Base-by-base conservation (phyloP, 2,329 filamentous ascomycete species). In the Arthrobotrys sinensis region DNA sequence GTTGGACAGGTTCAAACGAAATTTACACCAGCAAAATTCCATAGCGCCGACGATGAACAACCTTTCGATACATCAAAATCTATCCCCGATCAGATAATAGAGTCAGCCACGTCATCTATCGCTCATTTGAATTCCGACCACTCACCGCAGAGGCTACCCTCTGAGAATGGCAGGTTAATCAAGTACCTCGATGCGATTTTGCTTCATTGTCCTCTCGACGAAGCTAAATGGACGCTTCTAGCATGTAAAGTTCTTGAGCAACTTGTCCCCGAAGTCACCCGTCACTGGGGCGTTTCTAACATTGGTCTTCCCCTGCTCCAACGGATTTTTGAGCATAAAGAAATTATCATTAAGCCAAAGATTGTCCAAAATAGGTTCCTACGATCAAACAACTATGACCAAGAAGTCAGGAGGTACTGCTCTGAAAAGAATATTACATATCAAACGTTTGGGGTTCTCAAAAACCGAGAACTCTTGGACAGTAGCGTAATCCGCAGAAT, bases 21-120 rank as follows among this genome's bases (percentile, higher is more conserved):
- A 38, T 38, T 38, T 14, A 38, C 36, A 14, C 36, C 36, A 38
- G 36, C 53, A 1, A 60, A 60, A 12, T 60, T 60, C 32, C 53
- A 60, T 8, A 2, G 4, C 28, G 11, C 4, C 32, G 53, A 60
- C 8, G 32, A 21, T n/a, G 53, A 60, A 38, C 21, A 60, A 36
- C 53, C 53, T 12, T 60, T 60, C 53, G 53, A 60, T 21, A 36
- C n/a, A 38, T 60, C 53, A 32, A 60, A 34, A n/a, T 60, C 53
- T 21, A 60, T 60, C 53, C 53, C 53, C 14, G 53, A 60, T 34
- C 53, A 60, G 53, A 60, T 60, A 60, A n/a, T n/a, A 36, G 53
- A 60, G 36, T 60, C 53, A 34, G 53, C 53, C 53, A 60, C 53
- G 53, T 60, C 53, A 60, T 60, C 53, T 4, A 60, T 60, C 53